Evolutionary conservation across 192 early-diverging fungal species (phyloP), one percentile per base, ranked within the genome.

Genomic region (Lobosporangium transversale): DNA sequence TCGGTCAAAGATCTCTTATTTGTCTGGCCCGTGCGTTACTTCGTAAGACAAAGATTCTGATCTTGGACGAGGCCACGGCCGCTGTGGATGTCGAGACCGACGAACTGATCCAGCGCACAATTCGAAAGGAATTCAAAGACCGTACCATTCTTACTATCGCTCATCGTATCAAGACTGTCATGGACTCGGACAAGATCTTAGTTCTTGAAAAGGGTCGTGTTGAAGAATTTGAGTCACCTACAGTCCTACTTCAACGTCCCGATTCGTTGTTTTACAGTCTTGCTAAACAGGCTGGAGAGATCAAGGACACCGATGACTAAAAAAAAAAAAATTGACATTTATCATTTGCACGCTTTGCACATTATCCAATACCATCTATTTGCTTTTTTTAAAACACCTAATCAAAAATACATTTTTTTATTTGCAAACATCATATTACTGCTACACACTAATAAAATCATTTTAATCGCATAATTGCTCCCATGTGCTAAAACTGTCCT

Each of bases 121-220:
- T 98, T 55, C 84, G 91, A 26, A 84, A 86, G 15, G 84, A 88
- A 58, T 94, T 96, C 79, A 83, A 80, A n/a, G 82, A 90, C 36
- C 84, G 87, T 26, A 98, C 97, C 0, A 81, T 98, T 43, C 67
- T 99, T 32, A 92, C 89, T 54, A 94, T 99, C 68, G 97, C 97
- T 4, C 97, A 99, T 63, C 88, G 95, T 7, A 61, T 96, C 49
- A 86, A 88, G 57, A 95, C 95, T 0, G 88, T 97, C 18, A 91
- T 93, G 58, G 92, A 91, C 60, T 96, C 93, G 55, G 93, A 97
- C 81, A 82, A 88, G 35, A 90, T 97, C 17, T 52, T 95, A 29
- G 93, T 95, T 1, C 32, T 83, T 85, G 88, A 42, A 30, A 57
- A 78, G 29, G 86, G 86, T 1, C 35, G 58, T 4, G 53, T 87